Evolutionary conservation across 768 basidiomycete genomes (phyloP).

Genomic region (Boletus reticulatus): DNA sequence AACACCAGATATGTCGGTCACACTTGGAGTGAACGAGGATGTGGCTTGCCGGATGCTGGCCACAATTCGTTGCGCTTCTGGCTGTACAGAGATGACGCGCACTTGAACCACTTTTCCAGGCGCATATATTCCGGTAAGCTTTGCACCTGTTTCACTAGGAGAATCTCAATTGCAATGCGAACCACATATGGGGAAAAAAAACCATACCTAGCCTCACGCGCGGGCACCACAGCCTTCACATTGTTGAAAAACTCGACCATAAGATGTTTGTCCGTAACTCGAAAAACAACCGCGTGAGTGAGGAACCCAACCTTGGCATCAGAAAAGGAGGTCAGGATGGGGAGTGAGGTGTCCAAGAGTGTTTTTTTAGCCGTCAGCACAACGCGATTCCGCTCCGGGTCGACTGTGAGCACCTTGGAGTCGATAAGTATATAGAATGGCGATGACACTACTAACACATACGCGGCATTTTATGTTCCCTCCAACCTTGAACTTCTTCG

Average conservation of each 20-base stretch:
- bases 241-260: slow-evolving; percentile 92
- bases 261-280: slow-evolving; percentile 74
- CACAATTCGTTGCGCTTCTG: slow-evolving; percentile 60
- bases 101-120: slow-evolving; percentile 85
- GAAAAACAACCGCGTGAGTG: slow-evolving; percentile 81
- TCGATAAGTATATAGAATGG: not conserved
- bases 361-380: slow-evolving; percentile 90
- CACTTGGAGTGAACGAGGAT: slow-evolving; percentile 44
- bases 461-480: slow-evolving; percentile 83
- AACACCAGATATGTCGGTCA: slow-evolving; percentile 66
- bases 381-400: slow-evolving; percentile 77
- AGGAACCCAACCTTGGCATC: slow-evolving; percentile 70
- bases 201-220: slow-evolving; percentile 75
- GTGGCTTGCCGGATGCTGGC: slow-evolving; percentile 87
- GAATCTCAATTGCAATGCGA: not conserved
- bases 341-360: slow-evolving; percentile 75
- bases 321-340: slow-evolving; percentile 61
- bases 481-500: slow-evolving; percentile 85
- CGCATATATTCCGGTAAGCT: slow-evolving; percentile 61
- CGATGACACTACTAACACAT: slow-evolving; percentile 24
- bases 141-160: slow-evolving; percentile 62
- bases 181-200: not conserved
- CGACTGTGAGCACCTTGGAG: slow-evolving; percentile 76
- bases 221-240: slow-evolving; percentile 76
- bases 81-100: slow-evolving; percentile 65